Evolutionary conservation across 371 early-diverging fungal genomes (phyloP).

Genomic region (Apophysomyces elegans): DNA sequence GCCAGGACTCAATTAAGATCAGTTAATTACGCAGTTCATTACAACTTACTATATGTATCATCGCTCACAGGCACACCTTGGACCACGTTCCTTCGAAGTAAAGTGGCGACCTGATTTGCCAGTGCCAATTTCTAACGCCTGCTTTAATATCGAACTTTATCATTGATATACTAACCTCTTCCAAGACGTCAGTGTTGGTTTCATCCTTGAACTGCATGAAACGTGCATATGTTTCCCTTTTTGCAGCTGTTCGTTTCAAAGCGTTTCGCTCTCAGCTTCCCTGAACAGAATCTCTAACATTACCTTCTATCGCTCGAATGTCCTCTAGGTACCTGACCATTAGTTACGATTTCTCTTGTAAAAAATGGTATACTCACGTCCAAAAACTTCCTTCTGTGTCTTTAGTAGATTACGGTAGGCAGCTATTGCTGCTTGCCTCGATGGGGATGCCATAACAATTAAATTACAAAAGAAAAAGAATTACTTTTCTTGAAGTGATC

Average conservation of each 20-base stretch:
- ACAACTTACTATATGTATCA: constrained; percentile 37
- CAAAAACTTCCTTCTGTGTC: constrained; percentile 50
- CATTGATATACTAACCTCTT: constrained; percentile 35
- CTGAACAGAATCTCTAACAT: neutral
- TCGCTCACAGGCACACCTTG: constrained; percentile 41
- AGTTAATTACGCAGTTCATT: neutral
- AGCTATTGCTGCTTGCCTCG: constrained; percentile 43
- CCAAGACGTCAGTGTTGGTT: constrained; percentile 44
- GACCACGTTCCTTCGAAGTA: constrained; percentile 46
- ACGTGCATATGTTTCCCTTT: constrained; percentile 43
- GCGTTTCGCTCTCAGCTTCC: neutral
- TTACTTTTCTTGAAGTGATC: neutral
- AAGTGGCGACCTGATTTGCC: constrained; percentile 41
- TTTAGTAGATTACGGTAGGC: constrained; percentile 47
- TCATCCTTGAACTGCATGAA: constrained; percentile 53
- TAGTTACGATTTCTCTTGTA: neutral
- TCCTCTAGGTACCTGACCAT: constrained; percentile 28
- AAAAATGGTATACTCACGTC: constrained; percentile 23
- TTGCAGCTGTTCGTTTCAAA: constrained; percentile 33
- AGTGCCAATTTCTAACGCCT: constrained; percentile 40
- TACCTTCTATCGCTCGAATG: constrained; percentile 40
- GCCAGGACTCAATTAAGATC: neutral
- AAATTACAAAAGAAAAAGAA: neutral
- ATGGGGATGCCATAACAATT: constrained; percentile 24
- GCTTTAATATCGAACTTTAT: neutral